These are phyloP conservation scores for Candida silvatica DNA, from an alignment of 805 yeast genomes.

Conservation along the genomic window DNA sequence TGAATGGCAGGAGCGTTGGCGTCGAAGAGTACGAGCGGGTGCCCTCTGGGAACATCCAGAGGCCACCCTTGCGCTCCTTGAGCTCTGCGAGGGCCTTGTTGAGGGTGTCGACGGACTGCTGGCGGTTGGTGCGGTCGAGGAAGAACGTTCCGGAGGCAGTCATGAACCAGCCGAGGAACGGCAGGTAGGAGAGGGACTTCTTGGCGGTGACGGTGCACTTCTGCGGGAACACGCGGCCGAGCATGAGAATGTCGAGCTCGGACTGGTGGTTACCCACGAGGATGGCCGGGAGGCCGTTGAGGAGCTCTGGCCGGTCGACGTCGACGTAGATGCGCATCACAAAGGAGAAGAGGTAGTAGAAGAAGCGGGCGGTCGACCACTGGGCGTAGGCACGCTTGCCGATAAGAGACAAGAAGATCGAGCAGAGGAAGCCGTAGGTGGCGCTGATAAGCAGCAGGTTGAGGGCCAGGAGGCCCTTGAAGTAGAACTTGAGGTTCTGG, in stretches of 20 bases:
- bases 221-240: constrained; percentile 80
- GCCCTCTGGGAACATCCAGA: constrained; percentile 96
- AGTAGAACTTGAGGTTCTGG: constrained; percentile 39
- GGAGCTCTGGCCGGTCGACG: constrained; percentile 55
- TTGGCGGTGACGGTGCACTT: constrained; percentile 92
- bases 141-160: constrained; percentile 82
- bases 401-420: constrained; percentile 51
- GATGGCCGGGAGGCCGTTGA: constrained; percentile 63
- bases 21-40: constrained; percentile 74
- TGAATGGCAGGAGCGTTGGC: constrained; percentile 75
- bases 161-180: constrained; percentile 98
- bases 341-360: constrained; percentile 51
- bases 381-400: constrained; percentile 81
- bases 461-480: constrained; percentile 48
- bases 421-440: constrained; percentile 69
- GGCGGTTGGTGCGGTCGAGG: constrained; percentile 72
- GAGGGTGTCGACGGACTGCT: constrained; percentile 68
- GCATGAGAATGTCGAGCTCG: constrained; percentile 70
- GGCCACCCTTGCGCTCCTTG: constrained; percentile 55
- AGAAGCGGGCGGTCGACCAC: constrained; percentile 82
- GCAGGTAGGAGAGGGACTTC: constrained; percentile 71
- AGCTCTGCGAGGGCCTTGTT: constrained; percentile 58
- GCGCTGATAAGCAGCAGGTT: constrained; percentile 51
- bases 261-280: constrained; percentile 87
- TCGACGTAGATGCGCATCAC: constrained; percentile 64